Evolutionary conservation across 495 filamentous ascomycete genomes (phyloP).

Genomic region (Penicillium maclennaniae): DNA sequence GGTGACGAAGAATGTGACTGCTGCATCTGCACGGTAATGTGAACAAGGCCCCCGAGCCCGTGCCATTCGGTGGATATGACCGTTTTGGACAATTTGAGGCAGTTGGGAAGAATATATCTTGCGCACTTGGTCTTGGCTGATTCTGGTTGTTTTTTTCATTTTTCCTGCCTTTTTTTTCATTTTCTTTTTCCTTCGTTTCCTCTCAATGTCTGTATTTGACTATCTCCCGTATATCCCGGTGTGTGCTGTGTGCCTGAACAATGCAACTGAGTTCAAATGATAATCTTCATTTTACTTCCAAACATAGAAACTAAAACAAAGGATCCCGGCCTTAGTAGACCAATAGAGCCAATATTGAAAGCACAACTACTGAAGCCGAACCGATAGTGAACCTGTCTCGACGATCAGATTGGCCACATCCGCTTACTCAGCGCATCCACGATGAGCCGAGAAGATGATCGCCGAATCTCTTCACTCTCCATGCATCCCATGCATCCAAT

Average conservation of each 20-base stretch:
- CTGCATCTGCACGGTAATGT: slow-evolving; percentile 47
- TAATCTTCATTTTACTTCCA: background rate
- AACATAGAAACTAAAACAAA: background rate
- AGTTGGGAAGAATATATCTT: background rate
- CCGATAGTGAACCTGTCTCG: too few relatives aligned
- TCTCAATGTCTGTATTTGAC: background rate
- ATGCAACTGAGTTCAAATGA: background rate
- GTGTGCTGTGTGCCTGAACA: background rate
- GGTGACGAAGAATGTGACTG: slow-evolving; percentile 44
- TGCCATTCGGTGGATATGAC: background rate
- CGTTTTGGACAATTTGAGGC: background rate
- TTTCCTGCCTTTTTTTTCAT: background rate
- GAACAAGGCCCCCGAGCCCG: slow-evolving; percentile 3
- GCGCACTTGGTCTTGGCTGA: background rate
- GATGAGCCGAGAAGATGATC: slow-evolving; percentile 1
- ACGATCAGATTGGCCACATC: background rate
- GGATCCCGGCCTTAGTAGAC: background rate
- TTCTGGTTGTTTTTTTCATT: background rate
- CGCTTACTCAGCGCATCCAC: slow-evolving; percentile 16
- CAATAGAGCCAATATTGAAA: background rate
- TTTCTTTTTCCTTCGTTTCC: background rate
- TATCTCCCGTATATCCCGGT: background rate
- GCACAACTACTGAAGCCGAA: background rate
- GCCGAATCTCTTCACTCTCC: background rate
- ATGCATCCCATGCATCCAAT: slow-evolving; percentile 21